phyloP scores from a whole-genome alignment of 2,329 filamentous ascomycete genomes.

The Stromatinia cepivora region DNA sequence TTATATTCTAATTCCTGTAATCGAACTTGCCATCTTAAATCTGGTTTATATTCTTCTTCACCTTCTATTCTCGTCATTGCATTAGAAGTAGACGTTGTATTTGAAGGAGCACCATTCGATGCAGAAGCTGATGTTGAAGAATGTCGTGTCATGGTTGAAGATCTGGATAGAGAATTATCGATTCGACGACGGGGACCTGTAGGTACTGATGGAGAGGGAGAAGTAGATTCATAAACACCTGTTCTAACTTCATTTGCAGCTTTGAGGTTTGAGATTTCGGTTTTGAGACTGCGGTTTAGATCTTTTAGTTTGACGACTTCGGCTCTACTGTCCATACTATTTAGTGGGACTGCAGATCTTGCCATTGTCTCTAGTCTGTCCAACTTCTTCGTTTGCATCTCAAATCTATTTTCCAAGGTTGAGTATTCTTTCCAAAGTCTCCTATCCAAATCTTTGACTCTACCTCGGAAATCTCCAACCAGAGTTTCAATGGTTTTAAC shows the following conservation, averaged over 20 bases:
- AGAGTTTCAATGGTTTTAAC: constrained; percentile 85
- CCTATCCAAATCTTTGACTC: constrained; percentile 82
- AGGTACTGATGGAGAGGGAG: constrained; percentile 40
- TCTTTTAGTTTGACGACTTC: constrained; percentile 63
- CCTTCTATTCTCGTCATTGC: constrained; percentile 23
- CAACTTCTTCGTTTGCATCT: constrained; percentile 77
- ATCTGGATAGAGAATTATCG: constrained; percentile 30
- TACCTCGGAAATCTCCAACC: constrained; percentile 72
- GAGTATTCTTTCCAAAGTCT: constrained; percentile 92
- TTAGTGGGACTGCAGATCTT: constrained; percentile 58
- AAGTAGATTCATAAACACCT: constrained; percentile 44
- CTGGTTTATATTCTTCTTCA: constrained; percentile 56
- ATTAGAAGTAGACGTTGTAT: neutral
- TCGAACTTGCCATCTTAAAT: constrained; percentile 73
- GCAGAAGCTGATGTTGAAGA: constrained; percentile 47
- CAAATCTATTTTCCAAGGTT: constrained; percentile 76
- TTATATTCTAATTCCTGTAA: constrained; percentile 85
- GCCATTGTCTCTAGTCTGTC: constrained; percentile 83
- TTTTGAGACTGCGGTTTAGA: constrained; percentile 62
- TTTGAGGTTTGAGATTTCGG: constrained; percentile 69
- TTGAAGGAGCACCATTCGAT: neutral
- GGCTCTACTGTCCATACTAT: constrained; percentile 38
- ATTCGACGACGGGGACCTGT: constrained; percentile 39
- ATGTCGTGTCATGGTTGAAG: constrained; percentile 53
- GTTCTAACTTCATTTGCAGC: constrained; percentile 48